Base-by-base conservation (phyloP, 2,329 filamentous ascomycete genomes). In the Sclerotinia minor region DNA sequence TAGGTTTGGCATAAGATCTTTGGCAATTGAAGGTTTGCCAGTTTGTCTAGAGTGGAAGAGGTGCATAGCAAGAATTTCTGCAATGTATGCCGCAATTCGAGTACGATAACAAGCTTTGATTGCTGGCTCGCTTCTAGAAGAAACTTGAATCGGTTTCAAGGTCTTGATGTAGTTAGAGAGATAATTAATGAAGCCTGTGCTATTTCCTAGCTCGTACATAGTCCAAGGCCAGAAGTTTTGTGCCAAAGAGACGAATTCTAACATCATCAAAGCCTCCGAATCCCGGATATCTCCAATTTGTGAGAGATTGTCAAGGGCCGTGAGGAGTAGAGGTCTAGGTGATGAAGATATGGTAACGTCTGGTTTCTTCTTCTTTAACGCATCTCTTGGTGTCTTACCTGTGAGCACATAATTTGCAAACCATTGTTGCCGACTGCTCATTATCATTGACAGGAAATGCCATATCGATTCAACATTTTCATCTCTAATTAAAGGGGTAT, bases 161-260 rank as follows among this genome's bases (percentile, higher is more conserved):
- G 81, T 79, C 15, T 83, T 85, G 45, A 95, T 84, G 76, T 92
- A 95, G 5, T 84, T 83, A 24, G 91, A 85, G 24, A 97, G 83
- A 67, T 87, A 86, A 53, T 87, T 83, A 67, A 97, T 84, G 74
- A 97, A 94, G 0, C 83, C 82, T 0, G 85, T 84, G 74, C 96
- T 91, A 69, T 89, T 89, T 70, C 90, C 87, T 47, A 96, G 81
- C 50, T 90, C 88, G 67, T 92, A 89, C 67, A 96, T 93, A 1
- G 92, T 94, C 92, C 94, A 97, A 1, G 94, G 91, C 94, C 94
- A 98, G 76, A 93, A 92, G 77, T 97, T 95, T 76, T 97, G 94
- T 5, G 94, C 92, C 3, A 91, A 88, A 2, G 92, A 88, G 49
- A 97, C 87, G 77, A 98, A 98, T 73, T 94, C 89, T 21, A 99